A percentile compares a stretch with the other conserved stretches of the same genome.
Conservation (phyloP, 2,329 filamentous ascomycete species). For the Pestalotiopsis sp. region DNA sequence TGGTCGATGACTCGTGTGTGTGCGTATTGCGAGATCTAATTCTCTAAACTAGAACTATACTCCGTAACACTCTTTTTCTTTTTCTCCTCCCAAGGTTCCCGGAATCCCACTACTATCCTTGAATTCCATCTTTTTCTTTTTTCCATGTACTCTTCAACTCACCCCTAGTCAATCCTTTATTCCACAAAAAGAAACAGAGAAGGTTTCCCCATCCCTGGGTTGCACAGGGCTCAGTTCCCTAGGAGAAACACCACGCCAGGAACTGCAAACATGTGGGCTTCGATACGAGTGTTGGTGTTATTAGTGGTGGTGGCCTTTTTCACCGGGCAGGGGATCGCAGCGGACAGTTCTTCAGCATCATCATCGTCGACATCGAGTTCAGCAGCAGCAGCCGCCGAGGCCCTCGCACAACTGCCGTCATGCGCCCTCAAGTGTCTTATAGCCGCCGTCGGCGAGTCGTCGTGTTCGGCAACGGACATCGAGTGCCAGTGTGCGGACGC, state of each 20-base stretch:
- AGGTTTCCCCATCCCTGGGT: background rate
- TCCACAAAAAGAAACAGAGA: background rate
- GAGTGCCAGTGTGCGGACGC: constrained; percentile 16
- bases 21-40: background rate
- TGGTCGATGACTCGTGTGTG: background rate
- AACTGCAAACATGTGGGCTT: background rate
- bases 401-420: background rate
- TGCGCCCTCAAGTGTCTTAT: constrained; percentile 13
- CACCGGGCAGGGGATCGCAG: background rate
- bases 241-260: background rate
- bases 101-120: background rate
- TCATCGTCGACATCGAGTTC: background rate
- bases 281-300: background rate
- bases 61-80: background rate
- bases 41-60: background rate
- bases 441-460: constrained; percentile 9
- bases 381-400: background rate
- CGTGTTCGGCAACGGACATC: constrained; percentile 14
- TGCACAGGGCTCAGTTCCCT: background rate
- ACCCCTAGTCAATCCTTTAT: constrained; percentile 8
- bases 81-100: background rate
- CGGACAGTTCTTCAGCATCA: background rate
- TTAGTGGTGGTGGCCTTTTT: background rate
- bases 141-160: background rate
- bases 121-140: background rate